These are phyloP conservation scores for Phialophora expanda DNA, from an alignment of 2,329 filamentous ascomycete genomes.

Conservation along the genomic window DNA sequence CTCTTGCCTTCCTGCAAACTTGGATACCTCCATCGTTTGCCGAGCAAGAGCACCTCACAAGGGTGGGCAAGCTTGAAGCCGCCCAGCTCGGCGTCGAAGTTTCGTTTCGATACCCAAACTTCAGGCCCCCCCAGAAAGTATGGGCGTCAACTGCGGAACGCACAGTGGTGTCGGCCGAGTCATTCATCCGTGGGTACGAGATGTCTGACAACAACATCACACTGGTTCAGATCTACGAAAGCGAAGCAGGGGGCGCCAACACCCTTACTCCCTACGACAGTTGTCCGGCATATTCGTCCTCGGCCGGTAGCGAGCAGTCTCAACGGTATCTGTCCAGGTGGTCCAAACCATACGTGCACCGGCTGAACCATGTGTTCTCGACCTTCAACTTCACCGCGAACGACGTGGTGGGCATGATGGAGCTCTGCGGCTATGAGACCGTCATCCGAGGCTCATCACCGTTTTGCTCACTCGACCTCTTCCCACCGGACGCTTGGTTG, in stretches of 20 bases:
- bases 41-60: slow-evolving; percentile 65
- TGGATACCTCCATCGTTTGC: slow-evolving; percentile 65
- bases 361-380: slow-evolving; percentile 59
- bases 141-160: slow-evolving; percentile 69
- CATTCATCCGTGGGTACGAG: slow-evolving; percentile 64
- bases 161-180: slow-evolving; percentile 63
- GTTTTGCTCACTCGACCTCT: slow-evolving; percentile 66
- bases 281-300: slow-evolving; percentile 67
- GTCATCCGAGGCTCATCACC: slow-evolving; percentile 66
- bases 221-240: slow-evolving; percentile 62
- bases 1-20: slow-evolving; percentile 60
- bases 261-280: slow-evolving; percentile 68
- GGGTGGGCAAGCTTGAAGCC: slow-evolving; percentile 65
- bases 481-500: slow-evolving; percentile 68
- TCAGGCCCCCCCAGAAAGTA: slow-evolving; percentile 60
- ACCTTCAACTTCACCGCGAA: slow-evolving; percentile 67
- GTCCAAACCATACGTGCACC: slow-evolving; percentile 64
- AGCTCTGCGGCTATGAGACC: slow-evolving; percentile 69
- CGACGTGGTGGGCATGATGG: slow-evolving; percentile 70
- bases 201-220: slow-evolving; percentile 59
- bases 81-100: slow-evolving; percentile 64
- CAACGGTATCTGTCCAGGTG: slow-evolving; percentile 60
- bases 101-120: slow-evolving; percentile 62
- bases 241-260: slow-evolving; percentile 63
- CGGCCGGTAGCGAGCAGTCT: slow-evolving; percentile 62